Evolutionary conservation across 495 filamentous ascomycete genomes (phyloP).

Genomic region (Talaromyces liani): DNA sequence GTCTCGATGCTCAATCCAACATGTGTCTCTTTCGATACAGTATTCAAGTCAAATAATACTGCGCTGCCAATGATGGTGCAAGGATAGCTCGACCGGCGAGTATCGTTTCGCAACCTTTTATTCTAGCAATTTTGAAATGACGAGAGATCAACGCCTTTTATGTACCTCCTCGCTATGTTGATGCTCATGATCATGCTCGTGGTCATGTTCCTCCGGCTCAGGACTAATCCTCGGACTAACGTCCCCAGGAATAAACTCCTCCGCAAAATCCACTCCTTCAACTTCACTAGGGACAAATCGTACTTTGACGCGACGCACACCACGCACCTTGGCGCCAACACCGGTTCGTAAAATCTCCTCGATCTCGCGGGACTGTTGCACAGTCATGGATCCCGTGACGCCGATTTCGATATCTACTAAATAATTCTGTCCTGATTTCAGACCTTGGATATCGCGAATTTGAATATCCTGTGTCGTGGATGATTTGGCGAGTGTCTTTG

Average conservation of each 20-base stretch:
- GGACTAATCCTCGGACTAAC: constrained; percentile 54
- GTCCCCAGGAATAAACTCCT: constrained; percentile 72
- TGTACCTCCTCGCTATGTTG: constrained; percentile 20
- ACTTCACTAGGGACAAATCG: constrained; percentile 67
- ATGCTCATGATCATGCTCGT: constrained; percentile 35
- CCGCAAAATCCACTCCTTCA: constrained; percentile 45
- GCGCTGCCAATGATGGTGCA: not conserved
- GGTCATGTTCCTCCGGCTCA: constrained; percentile 52
- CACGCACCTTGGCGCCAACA: constrained; percentile 68
- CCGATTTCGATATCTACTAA: constrained; percentile 80
- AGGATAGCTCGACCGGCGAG: not conserved
- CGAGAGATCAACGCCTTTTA: constrained; percentile 1
- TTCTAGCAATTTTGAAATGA: too few species aligned
- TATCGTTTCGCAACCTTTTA: not conserved
- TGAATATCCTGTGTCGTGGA: constrained; percentile 37
- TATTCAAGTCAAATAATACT: not conserved
- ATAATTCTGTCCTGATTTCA: constrained; percentile 94
- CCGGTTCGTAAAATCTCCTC: constrained; percentile 64
- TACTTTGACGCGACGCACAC: constrained; percentile 71
- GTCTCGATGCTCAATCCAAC: not conserved
- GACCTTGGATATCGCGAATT: constrained; percentile 67
- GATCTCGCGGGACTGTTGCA: constrained; percentile 57
- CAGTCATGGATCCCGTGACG: constrained; percentile 63
- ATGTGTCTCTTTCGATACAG: not conserved
- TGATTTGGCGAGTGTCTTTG: constrained; percentile 47